phyloP scores from a whole-genome alignment of 495 filamentous ascomycete species.

The Mytilinidion resinicola region DNA sequence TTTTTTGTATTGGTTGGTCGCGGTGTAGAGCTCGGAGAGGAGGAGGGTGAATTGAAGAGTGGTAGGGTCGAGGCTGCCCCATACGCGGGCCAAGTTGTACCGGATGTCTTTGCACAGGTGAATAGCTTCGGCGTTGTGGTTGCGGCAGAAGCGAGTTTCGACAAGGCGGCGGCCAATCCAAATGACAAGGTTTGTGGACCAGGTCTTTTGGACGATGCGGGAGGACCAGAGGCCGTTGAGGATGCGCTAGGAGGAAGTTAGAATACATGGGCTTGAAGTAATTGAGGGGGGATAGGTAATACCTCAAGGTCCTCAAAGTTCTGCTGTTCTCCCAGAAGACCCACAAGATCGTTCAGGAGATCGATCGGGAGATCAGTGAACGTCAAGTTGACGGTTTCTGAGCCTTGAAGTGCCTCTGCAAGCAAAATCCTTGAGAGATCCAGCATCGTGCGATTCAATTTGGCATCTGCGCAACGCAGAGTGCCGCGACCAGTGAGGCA shows the following conservation, averaged over 20 bases:
- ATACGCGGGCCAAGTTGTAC: conserved; percentile 25
- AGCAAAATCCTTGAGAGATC: conserved; percentile 23
- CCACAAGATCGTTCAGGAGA: conserved; percentile 13
- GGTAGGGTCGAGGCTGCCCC: conserved; percentile 12
- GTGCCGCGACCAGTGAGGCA: conserved; percentile 17
- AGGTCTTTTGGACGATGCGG: conserved; percentile 9
- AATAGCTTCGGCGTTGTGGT: conserved; percentile 15
- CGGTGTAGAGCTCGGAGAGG: conserved; percentile 24
- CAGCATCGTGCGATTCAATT: conserved; percentile 18
- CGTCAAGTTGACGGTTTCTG: conserved; percentile 15
- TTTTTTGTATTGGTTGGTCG: conserved; percentile 19
- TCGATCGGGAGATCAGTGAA: conserved; percentile 15
- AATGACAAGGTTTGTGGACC: conserved; percentile 34
- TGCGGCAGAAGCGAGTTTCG: conserved; percentile 12
- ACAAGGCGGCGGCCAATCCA: conserved; percentile 23
- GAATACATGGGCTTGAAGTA: background rate
- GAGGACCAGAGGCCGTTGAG: conserved; percentile 23
- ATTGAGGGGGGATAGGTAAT: background rate
- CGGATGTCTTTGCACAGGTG: conserved; percentile 27
- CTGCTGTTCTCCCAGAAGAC: conserved; percentile 23
- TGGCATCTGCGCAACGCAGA: conserved; percentile 10
- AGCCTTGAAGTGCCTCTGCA: conserved; percentile 9
- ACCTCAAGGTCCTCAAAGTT: conserved; percentile 25
- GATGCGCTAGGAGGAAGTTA: conserved; percentile 17
- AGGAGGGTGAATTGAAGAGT: conserved; percentile 21